Conservation (phyloP, 1,139 yeast genomes). For the Kurtzmaniella quercitrusa region DNA sequence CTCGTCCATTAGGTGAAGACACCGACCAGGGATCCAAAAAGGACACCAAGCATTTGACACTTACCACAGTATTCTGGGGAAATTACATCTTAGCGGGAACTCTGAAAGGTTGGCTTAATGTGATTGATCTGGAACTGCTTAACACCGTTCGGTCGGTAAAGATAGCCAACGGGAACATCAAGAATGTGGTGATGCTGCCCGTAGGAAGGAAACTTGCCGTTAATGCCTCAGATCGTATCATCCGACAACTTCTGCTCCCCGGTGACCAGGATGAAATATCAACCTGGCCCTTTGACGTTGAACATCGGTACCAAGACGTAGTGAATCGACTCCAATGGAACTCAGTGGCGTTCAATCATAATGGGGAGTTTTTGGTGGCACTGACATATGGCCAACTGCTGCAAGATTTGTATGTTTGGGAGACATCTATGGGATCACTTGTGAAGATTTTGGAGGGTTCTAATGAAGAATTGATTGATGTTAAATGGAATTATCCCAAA, state of each 20-base stretch:
- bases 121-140: constrained; percentile 30
- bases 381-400: constrained; percentile 83
- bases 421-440: constrained; percentile 79
- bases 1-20: constrained; percentile 1
- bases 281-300: constrained; percentile 60
- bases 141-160: constrained; percentile 46
- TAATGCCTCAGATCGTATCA: constrained; percentile 78
- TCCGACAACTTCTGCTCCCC: constrained; percentile 57
- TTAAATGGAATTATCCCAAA: constrained; percentile 76
- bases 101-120: constrained; percentile 70
- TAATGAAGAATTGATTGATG: constrained; percentile 78
- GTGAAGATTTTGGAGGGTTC: constrained; percentile 91
- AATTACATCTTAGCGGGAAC: constrained; percentile 67
- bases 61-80: constrained; percentile 41
- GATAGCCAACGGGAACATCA: constrained; percentile 67
- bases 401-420: constrained; percentile 92
- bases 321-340: constrained; percentile 91
- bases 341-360: constrained; percentile 67
- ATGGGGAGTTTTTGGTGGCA: constrained; percentile 83
- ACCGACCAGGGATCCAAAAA: constrained; percentile 9
- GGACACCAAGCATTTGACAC: constrained; percentile 25
- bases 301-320: constrained; percentile 85
- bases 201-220: constrained; percentile 69
- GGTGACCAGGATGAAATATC: constrained; percentile 16
- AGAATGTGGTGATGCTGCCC: constrained; percentile 60